Evolutionary conservation across 768 basidiomycete genomes (phyloP), one percentile per base, ranked within the genome.

Genomic region (Rhodotorula diobovata): DNA sequence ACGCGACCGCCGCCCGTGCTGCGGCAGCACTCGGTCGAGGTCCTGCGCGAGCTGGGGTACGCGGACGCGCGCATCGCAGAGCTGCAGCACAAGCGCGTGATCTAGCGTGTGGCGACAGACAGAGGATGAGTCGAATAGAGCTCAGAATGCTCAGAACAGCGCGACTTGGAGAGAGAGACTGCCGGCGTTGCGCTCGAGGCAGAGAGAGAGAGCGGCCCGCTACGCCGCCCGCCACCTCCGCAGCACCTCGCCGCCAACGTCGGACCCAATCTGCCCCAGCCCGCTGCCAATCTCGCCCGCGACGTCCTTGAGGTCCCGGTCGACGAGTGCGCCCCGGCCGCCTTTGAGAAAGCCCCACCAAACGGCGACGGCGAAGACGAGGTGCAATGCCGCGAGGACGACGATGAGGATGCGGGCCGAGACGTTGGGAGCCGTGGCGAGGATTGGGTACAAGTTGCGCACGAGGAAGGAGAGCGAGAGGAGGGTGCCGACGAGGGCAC

Each of bases 391-490:
- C 1, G 86, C 88, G 43, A 96, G 84, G 41, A 87, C 80, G 59
- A 96, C 82, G 76, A 96, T 89, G 35, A 97, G 80, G 11, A 95
- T 86, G 32, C 93, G 88, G 1, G 89, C 88, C 16, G 86, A 81
- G 89, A 95, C 74, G 89, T 88, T 82, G 92, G 93, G 67, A 76
- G 94, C 93, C 15, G 87, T 85, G 48, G 90, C 87, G 39, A 98
- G 87, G 63, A 96, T 85, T 8, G 95, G 95, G 76, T 96, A 98
- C 57, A 96, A 86, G 77, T 93, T 92, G 34, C 84, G 83, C 21
- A 85, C 83, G 39, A 99, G 84, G 84, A 93, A 98, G 82, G 86
- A 92, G 4, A 93, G 92, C 14, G 95, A 97, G 30, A 92, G 81
- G 3, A 82, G 83, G 74, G 90, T 90, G 0, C 87, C 93, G 56